Evolutionary conservation across 2,329 filamentous ascomycete species (phyloP).

Genomic region (Tolypocladium endophyticum): DNA sequence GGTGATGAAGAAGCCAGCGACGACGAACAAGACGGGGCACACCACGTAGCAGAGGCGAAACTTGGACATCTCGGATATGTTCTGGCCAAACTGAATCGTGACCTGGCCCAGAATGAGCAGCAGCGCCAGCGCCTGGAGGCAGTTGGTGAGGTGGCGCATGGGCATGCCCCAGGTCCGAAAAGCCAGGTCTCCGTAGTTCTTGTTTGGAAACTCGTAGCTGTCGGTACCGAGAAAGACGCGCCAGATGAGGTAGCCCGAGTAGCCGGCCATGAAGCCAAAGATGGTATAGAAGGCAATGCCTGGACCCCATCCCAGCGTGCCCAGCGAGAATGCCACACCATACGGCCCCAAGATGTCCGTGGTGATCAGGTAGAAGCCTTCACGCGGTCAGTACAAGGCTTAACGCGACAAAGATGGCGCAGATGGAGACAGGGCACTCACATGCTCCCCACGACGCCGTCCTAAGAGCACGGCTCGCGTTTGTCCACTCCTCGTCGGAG

Average conservation of each 20-base stretch:
- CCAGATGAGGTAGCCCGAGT: conserved; percentile 36
- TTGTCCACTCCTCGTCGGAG: conserved; percentile 31
- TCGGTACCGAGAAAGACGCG: conserved; percentile 25
- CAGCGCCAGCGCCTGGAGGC: conserved; percentile 35
- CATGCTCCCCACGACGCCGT: conserved; percentile 4
- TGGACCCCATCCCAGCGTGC: conserved; percentile 16
- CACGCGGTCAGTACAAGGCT: not conserved
- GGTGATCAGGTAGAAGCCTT: conserved; percentile 7
- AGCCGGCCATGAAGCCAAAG: conserved; percentile 24
- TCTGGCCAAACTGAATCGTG: conserved; percentile 42
- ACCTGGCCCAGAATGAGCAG: conserved; percentile 41
- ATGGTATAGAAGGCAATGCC: conserved; percentile 34
- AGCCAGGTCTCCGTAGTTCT: conserved; percentile 36
- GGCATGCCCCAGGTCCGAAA: conserved; percentile 34
- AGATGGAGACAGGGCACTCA: not conserved
- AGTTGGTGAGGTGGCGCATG: conserved; percentile 35
- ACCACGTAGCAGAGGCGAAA: conserved; percentile 40
- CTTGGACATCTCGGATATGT: conserved; percentile 40
- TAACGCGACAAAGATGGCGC: not conserved
- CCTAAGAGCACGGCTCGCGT: conserved; percentile 18
- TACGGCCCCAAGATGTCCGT: conserved; percentile 7
- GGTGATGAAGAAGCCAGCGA: conserved; percentile 39
- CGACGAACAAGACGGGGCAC: conserved; percentile 38
- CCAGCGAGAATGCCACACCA: conserved; percentile 5
- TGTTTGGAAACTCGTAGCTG: conserved; percentile 30